Conservation (phyloP, 164 flowering plant genomes). For the Umbellularia californica region DNA sequence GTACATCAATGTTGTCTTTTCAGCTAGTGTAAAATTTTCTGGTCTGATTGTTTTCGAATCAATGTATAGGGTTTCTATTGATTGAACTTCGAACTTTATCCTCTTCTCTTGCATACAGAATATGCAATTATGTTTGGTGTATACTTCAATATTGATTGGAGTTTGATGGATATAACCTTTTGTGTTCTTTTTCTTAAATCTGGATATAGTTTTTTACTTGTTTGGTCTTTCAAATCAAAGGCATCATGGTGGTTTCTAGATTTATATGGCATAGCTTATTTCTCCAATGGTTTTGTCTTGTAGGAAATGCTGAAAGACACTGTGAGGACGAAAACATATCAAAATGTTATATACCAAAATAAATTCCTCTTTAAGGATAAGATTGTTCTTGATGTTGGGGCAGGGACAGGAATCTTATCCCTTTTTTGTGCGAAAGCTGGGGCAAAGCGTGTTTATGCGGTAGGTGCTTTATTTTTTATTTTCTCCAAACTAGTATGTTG, state of each 20-base stretch:
- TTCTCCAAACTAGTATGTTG: not conserved
- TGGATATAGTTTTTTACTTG: not conserved
- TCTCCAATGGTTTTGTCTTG: slow-evolving; percentile 13
- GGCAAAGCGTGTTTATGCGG: slow-evolving; percentile 96
- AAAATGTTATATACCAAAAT: slow-evolving; percentile 90
- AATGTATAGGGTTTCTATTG: not conserved
- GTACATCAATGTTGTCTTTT: not conserved
- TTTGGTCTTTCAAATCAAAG: not conserved
- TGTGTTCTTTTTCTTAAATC: not conserved
- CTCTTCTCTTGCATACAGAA: not conserved
- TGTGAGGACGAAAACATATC: slow-evolving; percentile 96
- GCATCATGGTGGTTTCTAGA: not conserved
- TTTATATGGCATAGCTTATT: not conserved
- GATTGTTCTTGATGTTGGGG: slow-evolving; percentile 96
- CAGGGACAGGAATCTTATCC: slow-evolving; percentile 97
- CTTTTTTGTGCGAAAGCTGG: slow-evolving; percentile 99
- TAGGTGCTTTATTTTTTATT: slow-evolving; percentile 28
- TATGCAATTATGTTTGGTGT: not conserved
- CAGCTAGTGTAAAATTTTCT: not conserved
- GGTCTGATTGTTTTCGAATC: not conserved
- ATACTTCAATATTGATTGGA: not conserved
- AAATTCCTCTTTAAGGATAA: slow-evolving; percentile 77
- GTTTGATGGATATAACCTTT: not conserved
- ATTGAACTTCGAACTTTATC: not conserved
- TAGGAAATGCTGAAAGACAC: slow-evolving; percentile 99